A percentile compares a stretch with the other conserved stretches of the same genome.
Conservation (phyloP, 192 early-diverging fungal species). For the Backusella mclennaniae region DNA sequence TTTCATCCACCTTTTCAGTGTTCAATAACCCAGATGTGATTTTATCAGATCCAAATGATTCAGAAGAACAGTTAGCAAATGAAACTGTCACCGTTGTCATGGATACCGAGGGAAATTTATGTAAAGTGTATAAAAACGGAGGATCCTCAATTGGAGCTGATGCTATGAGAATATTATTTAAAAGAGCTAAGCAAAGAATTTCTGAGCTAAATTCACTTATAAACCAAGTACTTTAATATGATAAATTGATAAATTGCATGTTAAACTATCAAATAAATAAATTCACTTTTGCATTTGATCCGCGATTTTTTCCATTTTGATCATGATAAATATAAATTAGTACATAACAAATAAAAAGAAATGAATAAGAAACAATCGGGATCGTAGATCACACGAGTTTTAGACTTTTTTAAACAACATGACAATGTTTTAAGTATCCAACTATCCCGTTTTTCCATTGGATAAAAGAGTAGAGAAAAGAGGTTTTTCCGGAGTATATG, state of each 20-base stretch:
- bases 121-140: conserved; percentile 57
- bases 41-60: conserved; percentile 70
- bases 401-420: background rate
- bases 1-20: conserved; percentile 64
- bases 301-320: background rate
- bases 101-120: conserved; percentile 57
- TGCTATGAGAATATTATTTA: background rate
- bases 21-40: conserved; percentile 52
- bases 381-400: conserved; percentile 3
- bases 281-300: background rate
- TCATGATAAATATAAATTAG: conserved; percentile 2
- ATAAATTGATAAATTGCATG: background rate
- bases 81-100: conserved; percentile 56
- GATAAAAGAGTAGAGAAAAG: background rate
- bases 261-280: background rate
- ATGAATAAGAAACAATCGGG: background rate
- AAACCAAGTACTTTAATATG: background rate
- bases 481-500: background rate
- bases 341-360: background rate
- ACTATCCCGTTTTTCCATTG: background rate
- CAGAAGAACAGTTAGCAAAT: conserved; percentile 62
- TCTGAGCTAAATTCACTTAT: background rate
- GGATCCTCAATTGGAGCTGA: conserved; percentile 44
- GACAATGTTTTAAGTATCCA: background rate
- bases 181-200: conserved; percentile 3